phyloP scores from a whole-genome alignment of 164 flowering plant species.

The Vitis vinifera region DNA sequence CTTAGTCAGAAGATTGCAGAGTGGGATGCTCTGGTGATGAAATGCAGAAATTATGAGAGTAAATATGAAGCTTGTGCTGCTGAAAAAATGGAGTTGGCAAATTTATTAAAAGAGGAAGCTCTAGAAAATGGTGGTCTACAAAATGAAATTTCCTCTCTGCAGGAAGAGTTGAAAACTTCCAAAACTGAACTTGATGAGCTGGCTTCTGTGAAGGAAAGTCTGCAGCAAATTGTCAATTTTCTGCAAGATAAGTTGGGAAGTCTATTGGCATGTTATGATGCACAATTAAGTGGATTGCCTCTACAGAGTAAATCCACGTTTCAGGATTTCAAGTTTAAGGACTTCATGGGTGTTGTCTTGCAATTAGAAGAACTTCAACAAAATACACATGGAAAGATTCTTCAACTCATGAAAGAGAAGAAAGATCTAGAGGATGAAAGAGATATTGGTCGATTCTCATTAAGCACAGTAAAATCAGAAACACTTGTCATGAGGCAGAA shows the following conservation, averaged over 20 bases:
- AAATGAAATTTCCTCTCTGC: slow-evolving; percentile 41
- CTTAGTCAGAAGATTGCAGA: slow-evolving; percentile 56
- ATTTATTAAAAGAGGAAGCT: slow-evolving; percentile 40
- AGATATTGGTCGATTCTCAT: slow-evolving; percentile 36
- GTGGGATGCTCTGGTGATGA: slow-evolving; percentile 41
- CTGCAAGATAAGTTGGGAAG: slow-evolving; percentile 45
- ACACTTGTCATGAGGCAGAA: slow-evolving; percentile 40
- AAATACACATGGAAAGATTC: slow-evolving; percentile 34
- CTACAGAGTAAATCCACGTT: slow-evolving; percentile 14
- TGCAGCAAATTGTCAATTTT: slow-evolving; percentile 40
- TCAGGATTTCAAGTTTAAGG: slow-evolving; percentile 27
- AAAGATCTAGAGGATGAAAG: slow-evolving; percentile 41
- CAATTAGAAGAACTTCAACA: slow-evolving; percentile 55
- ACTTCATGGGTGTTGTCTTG: slow-evolving; percentile 27
- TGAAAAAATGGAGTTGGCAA: slow-evolving; percentile 50
- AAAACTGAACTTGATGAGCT: slow-evolving; percentile 37
- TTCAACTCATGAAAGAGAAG: slow-evolving; percentile 48
- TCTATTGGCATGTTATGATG: slow-evolving; percentile 35
- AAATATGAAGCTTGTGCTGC: slow-evolving; percentile 49
- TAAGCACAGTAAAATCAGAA: slow-evolving; percentile 40
- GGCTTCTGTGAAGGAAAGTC: slow-evolving; percentile 33
- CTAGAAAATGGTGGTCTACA: slow-evolving; percentile 40
- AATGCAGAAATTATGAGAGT: slow-evolving; percentile 41
- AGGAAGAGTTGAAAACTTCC: slow-evolving; percentile 44
- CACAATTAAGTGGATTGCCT: slow-evolving; percentile 22